A percentile compares a stretch with the other conserved stretches of the same genome.
Evolutionary conservation across 202 grass and related monocot genomes (phyloP).

Genomic region (Sporobolus alterniflorus): DNA sequence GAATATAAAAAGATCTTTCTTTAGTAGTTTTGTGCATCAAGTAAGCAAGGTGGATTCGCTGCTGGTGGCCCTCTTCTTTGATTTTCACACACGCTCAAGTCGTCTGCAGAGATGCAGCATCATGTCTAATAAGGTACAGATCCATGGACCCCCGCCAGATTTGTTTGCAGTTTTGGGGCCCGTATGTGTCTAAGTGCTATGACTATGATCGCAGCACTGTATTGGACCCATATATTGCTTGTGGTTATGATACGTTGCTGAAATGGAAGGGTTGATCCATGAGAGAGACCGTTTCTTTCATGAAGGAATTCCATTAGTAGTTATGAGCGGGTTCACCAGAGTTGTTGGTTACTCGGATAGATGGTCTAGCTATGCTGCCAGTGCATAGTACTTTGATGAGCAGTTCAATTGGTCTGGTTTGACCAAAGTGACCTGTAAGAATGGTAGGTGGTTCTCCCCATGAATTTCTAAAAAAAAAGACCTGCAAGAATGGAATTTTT

Average conservation of each 20-base stretch:
- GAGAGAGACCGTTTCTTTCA: not conserved
- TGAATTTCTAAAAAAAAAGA: too few relatives aligned
- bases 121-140: not conserved
- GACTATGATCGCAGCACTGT: not conserved
- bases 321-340: not conserved
- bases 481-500: not conserved
- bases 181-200: not conserved
- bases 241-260: not conserved
- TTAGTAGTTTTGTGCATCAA: constrained; percentile 11
- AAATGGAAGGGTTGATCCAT: not conserved
- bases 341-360: not conserved
- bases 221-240: not conserved
- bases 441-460: too few relatives aligned
- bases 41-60: constrained; percentile 6
- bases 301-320: not conserved
- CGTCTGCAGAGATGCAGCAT: not conserved
- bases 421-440: too few relatives aligned
- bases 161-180: not conserved
- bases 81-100: constrained; percentile 10
- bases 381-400: not conserved
- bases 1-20: not conserved
- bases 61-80: not conserved
- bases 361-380: not conserved
- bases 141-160: not conserved
- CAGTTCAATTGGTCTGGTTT: not conserved